phyloP scores from a whole-genome alignment of 164 flowering plant species.

The Stephania cephalantha region DNA sequence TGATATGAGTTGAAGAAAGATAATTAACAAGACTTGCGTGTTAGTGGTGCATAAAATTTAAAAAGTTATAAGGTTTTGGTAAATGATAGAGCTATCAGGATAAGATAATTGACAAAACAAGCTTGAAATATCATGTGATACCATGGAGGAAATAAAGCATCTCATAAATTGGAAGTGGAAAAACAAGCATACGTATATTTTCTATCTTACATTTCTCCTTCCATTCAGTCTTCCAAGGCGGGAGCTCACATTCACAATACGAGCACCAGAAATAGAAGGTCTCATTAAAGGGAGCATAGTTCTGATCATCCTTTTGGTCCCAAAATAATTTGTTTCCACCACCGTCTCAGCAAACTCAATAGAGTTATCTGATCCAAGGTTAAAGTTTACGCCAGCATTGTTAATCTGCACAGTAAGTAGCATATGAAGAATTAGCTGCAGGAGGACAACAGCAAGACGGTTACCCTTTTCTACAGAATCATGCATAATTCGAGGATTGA shows the following conservation, averaged over 20 bases:
- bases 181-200: not conserved
- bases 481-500: not conserved
- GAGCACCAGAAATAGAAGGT: constrained; percentile 51
- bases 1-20: no score
- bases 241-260: constrained; percentile 79
- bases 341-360: constrained; percentile 64
- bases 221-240: constrained; percentile 78
- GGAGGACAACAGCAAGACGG: not conserved
- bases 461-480: not conserved
- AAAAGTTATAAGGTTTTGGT: no score
- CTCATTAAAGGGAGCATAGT: constrained; percentile 67
- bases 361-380: constrained; percentile 75
- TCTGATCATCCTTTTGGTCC: constrained; percentile 50
- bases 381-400: constrained; percentile 89
- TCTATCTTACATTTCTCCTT: constrained; percentile 60
- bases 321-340: constrained; percentile 67
- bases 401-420: constrained; percentile 49
- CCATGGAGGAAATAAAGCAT: not conserved
- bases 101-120: no score
- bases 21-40: no score
- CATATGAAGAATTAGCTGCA: not conserved
- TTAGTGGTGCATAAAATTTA: no score
- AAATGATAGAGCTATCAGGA: not conserved
- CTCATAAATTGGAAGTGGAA: not conserved
- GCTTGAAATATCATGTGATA: not conserved